phyloP scores from a whole-genome alignment of 2,329 filamentous ascomycete genomes.

The Zymoseptoria brevis region DNA sequence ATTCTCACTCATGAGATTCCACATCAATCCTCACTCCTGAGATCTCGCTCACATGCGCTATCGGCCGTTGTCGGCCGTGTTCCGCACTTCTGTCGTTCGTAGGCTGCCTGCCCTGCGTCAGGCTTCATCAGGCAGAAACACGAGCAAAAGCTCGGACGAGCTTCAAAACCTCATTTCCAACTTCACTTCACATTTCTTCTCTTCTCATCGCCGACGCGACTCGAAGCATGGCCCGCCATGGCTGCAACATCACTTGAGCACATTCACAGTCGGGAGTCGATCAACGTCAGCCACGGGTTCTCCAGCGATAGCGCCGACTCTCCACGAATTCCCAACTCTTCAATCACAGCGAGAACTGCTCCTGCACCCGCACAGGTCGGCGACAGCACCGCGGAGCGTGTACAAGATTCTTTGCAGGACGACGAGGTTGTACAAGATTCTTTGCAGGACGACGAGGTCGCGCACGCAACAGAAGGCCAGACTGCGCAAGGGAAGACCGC shows the following conservation, averaged over 20 bases:
- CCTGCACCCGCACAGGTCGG: background rate
- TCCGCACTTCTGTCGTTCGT: no score
- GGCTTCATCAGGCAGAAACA: background rate
- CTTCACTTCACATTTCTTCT: background rate
- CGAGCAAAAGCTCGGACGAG: background rate
- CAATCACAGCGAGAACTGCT: background rate
- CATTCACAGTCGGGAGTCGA: slow-evolving; percentile 8
- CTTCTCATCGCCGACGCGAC: background rate
- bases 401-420: slow-evolving; percentile 1
- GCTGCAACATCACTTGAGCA: slow-evolving; percentile 4
- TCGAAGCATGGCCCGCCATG: slow-evolving; percentile 10
- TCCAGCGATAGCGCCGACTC: background rate
- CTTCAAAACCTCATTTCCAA: background rate
- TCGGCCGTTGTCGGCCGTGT: no score
- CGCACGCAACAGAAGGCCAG: background rate
- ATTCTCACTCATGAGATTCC: no score
- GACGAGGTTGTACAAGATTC: background rate
- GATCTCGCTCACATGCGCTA: background rate
- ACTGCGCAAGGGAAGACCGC: background rate
- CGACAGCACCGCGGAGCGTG: background rate
- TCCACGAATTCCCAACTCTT: slow-evolving; percentile 3
- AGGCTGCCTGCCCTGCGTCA: no score
- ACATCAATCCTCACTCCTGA: background rate
- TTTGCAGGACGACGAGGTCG: background rate
- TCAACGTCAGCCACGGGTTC: slow-evolving; percentile 19